These are phyloP conservation scores for Globisporangium ultimum DNA, from an alignment of 352 stramenopile species.

Conservation along the genomic window DNA sequence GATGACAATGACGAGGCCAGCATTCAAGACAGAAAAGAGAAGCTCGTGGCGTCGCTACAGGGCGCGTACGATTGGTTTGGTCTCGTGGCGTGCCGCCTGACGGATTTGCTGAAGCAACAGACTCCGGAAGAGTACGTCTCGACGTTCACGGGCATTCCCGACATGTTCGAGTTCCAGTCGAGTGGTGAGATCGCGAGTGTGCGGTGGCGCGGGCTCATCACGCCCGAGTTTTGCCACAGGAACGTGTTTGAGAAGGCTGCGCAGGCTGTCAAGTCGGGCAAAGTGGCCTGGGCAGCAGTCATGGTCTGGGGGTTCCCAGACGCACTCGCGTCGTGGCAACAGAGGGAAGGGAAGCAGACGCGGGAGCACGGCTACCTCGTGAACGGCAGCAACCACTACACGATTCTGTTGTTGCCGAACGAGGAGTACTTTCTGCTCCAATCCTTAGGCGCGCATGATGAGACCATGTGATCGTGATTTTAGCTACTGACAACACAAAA, in stretches of 20 bases:
- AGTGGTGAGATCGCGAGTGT: conserved; percentile 43
- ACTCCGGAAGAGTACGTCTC: conserved; percentile 75
- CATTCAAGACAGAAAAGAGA: conserved; percentile 8
- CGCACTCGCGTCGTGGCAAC: conserved; percentile 63
- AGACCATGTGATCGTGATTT: conserved; percentile 26
- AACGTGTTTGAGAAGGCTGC: conserved; percentile 50
- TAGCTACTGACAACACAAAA: no score
- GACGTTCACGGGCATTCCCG: conserved; percentile 48
- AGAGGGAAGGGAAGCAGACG: conserved; percentile 25
- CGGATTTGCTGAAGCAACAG: conserved; percentile 44
- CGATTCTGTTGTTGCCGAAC: conserved; percentile 60
- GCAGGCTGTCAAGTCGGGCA: conserved; percentile 36
- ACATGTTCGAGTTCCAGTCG: conserved; percentile 33
- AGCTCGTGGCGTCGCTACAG: conserved; percentile 34
- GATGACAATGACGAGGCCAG: conserved; percentile 4
- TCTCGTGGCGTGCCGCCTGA: conserved; percentile 59
- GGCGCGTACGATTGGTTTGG: conserved; percentile 78
- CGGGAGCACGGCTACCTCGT: conserved; percentile 74
- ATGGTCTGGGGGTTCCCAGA: conserved; percentile 82
- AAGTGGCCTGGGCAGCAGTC: conserved; percentile 66
- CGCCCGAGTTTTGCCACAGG: conserved; percentile 42
- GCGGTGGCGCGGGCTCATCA: conserved; percentile 74
- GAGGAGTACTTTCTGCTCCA: conserved; percentile 76
- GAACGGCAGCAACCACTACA: conserved; percentile 79
- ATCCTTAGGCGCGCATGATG: conserved; percentile 63